Conservation (phyloP, 2,329 filamentous ascomycete genomes). For the Claviceps purpurea region DNA sequence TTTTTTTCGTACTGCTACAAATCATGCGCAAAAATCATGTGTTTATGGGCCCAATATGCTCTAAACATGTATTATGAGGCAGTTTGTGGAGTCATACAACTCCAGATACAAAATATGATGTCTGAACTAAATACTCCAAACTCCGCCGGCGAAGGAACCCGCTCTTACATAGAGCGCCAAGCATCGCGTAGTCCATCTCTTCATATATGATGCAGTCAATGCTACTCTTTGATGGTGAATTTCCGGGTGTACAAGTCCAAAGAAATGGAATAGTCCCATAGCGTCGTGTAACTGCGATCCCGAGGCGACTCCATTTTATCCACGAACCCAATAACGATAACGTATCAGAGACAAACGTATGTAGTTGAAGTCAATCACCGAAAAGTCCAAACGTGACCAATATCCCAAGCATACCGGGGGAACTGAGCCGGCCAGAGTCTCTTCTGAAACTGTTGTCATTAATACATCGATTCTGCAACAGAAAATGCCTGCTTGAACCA, state of each 20-base stretch:
- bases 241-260: not conserved
- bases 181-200: conserved; percentile 1
- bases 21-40: too few relatives aligned
- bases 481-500: not conserved
- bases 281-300: conserved; percentile 1
- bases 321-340: not conserved
- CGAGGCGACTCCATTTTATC: not conserved
- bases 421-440: not conserved
- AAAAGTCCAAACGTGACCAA: not conserved
- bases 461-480: not conserved
- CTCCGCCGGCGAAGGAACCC: conserved; percentile 1
- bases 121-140: conserved; percentile 8
- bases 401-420: not conserved
- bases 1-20: not conserved
- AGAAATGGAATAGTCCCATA: not conserved
- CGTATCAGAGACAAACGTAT: not conserved
- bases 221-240: not conserved
- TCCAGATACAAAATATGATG: not conserved
- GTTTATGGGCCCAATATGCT: not conserved
- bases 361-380: not conserved
- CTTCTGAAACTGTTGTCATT: conserved; percentile 1
- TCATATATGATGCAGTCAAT: conserved; percentile 2
- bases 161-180: not conserved
- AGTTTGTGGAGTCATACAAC: not conserved
- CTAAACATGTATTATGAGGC: not conserved